Evolutionary conservation across 192 early-diverging fungal genomes (phyloP).

Genomic region (Chytriomyces sp.): DNA sequence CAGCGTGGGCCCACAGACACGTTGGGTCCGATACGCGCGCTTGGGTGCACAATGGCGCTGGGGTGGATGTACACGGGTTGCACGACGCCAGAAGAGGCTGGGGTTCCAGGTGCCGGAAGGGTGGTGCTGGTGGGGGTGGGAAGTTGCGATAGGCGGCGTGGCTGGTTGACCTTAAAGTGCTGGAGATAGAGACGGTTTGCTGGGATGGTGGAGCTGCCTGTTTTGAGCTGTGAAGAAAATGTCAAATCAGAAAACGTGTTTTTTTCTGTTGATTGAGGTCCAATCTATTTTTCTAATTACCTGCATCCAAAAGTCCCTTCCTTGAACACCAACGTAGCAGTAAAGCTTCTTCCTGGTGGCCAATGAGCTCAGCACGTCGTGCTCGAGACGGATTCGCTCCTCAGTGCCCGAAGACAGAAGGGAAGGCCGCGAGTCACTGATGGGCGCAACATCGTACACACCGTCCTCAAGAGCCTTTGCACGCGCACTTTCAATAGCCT

Average conservation of each 20-base stretch:
- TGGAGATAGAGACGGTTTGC: slow-evolving; percentile 94
- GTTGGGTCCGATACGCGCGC: slow-evolving; percentile 95
- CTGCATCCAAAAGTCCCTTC: slow-evolving; percentile 88
- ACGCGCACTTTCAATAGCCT: slow-evolving; percentile 75
- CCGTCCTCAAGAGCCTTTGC: slow-evolving; percentile 62
- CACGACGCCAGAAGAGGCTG: slow-evolving; percentile 69
- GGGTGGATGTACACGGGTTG: slow-evolving; percentile 96
- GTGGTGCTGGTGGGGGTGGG: slow-evolving; percentile 1
- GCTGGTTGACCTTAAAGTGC: slow-evolving; percentile 66
- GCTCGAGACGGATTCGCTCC: slow-evolving; percentile 79
- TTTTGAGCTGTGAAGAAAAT: slow-evolving; percentile 78
- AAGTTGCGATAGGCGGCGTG: slow-evolving; percentile 64
- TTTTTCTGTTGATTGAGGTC: too few relatives aligned
- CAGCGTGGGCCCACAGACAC: slow-evolving; percentile 92
- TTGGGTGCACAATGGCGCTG: slow-evolving; percentile 89
- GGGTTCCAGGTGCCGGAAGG: background rate
- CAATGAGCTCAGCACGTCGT: slow-evolving; percentile 88
- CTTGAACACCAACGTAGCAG: slow-evolving; percentile 70
- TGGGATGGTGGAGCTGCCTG: slow-evolving; percentile 87
- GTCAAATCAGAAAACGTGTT: background rate
- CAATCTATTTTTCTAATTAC: background rate
- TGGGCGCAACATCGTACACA: slow-evolving; percentile 25
- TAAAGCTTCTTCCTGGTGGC: slow-evolving; percentile 84
- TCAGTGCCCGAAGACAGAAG: slow-evolving; percentile 54
- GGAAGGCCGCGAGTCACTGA: slow-evolving; percentile 29